phyloP scores from a whole-genome alignment of 345 rosid genomes.

The Rhodomyrtus tomentosa region DNA sequence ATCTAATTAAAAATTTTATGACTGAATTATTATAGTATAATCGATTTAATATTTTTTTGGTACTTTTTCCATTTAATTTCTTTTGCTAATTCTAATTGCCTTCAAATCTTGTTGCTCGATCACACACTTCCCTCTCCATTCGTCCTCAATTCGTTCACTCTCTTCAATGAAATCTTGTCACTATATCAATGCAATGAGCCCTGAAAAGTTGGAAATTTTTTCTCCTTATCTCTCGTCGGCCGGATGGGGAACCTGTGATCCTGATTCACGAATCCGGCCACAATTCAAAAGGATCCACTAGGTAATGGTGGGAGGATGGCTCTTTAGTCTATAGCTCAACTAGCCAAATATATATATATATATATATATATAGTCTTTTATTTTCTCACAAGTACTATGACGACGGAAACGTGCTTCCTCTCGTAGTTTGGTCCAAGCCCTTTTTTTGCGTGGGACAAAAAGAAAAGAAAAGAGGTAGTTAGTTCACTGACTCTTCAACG shows the following conservation, averaged over 20 bases:
- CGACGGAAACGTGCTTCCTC: not conserved
- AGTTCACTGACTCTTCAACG: not conserved
- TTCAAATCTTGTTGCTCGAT: not conserved
- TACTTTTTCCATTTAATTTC: too few relatives aligned
- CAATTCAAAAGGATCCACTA: not conserved
- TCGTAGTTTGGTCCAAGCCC: not conserved
- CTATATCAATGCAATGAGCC: not conserved
- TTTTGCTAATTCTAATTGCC: not conserved
- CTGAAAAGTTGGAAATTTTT: not conserved
- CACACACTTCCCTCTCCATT: not conserved
- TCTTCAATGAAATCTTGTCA: not conserved
- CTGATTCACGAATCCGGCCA: not conserved
- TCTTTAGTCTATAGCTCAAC: not conserved
- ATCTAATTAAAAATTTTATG: too few relatives aligned
- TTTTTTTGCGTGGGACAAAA: not conserved
- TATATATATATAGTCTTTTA: not conserved
- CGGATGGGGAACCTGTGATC: not conserved
- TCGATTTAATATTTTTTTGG: too few relatives aligned
- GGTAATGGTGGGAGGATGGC: not conserved
- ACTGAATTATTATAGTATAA: too few relatives aligned
- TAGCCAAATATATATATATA: not conserved
- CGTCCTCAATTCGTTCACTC: not conserved
- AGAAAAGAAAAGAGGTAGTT: not conserved
- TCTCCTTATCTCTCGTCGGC: not conserved
- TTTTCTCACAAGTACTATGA: not conserved